Percentiles rank a stretch among this genome's conserved stretches.
Conservation (phyloP, 2,329 filamentous ascomycete species). For the Hymenoscyphus linearis region DNA sequence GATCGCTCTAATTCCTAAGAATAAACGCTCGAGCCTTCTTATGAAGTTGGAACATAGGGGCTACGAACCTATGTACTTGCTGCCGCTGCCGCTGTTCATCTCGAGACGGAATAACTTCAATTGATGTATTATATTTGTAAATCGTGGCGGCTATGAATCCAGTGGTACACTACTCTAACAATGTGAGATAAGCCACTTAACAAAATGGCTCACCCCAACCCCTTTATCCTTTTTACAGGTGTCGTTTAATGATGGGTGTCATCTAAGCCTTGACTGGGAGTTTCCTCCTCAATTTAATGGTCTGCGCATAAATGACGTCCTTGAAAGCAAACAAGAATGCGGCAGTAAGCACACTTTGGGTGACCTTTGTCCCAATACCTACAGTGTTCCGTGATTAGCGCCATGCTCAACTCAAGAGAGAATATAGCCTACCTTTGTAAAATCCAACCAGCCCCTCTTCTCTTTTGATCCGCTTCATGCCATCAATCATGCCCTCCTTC, state of each 20-base stretch:
- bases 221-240: not conserved
- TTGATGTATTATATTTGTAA: not conserved
- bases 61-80: too few species aligned
- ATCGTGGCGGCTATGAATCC: not conserved
- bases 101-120: too few species aligned
- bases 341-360: conserved; percentile 92
- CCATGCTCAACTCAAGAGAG: not conserved
- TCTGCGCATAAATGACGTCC: conserved; percentile 87
- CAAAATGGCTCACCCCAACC: not conserved
- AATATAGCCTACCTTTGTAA: conserved; percentile 69
- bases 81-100: too few species aligned
- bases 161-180: not conserved
- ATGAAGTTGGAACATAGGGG: too few species aligned
- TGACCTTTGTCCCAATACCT: conserved; percentile 95
- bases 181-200: not conserved
- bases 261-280: conserved; percentile 22
- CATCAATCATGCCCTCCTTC: conserved; percentile 74
- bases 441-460: conserved; percentile 90
- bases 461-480: conserved; percentile 70
- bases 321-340: conserved; percentile 98
- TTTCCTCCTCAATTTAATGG: conserved; percentile 54
- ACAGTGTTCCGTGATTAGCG: not conserved
- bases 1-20: too few species aligned
- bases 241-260: not conserved
- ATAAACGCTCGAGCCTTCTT: too few species aligned